A percentile compares a stretch with the other conserved stretches of the same genome.
These are phyloP conservation scores for Porphyra umbilicalis DNA, from an alignment of 31 red algal genomes.

Conservation along the genomic window DNA sequence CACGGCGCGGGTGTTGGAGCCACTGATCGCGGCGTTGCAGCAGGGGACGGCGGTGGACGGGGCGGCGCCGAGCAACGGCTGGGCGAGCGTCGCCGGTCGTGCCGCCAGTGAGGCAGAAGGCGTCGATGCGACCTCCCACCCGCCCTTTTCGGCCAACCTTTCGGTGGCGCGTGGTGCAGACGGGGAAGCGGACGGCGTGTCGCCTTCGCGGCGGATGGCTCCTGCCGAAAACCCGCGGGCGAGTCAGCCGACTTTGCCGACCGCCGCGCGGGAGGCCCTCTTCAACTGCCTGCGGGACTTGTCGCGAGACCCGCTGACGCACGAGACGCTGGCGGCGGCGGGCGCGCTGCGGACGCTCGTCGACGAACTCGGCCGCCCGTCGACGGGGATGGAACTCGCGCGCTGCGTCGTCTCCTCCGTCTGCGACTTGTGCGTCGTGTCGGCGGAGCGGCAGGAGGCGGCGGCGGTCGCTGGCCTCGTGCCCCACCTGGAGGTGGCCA, in stretches of 20 bases:
- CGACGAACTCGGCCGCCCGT: slow-evolving; percentile 19
- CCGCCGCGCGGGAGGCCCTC: slow-evolving; percentile 13
- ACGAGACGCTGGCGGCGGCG: slow-evolving; percentile 39
- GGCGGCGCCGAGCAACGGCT: background rate
- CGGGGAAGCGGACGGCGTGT: background rate
- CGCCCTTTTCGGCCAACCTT: background rate
- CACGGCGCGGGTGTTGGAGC: slow-evolving; percentile 28
- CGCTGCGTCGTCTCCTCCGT: slow-evolving; percentile 68
- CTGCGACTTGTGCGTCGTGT: slow-evolving; percentile 65
- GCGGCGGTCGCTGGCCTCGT: slow-evolving; percentile 54
- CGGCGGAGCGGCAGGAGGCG: slow-evolving; percentile 60
- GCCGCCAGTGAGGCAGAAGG: background rate
- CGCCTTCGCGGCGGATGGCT: too few species aligned
- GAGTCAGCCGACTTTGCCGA: background rate
- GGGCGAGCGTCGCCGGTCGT: background rate
- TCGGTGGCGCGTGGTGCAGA: background rate
- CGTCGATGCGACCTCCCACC: background rate
- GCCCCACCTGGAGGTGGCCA: slow-evolving; percentile 62
- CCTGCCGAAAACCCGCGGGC: background rate
- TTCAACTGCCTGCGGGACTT: slow-evolving; percentile 63
- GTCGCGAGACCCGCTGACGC: slow-evolving; percentile 75
- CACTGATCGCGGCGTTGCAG: slow-evolving; percentile 43
- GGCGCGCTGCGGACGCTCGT: slow-evolving; percentile 49
- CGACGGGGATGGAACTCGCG: slow-evolving; percentile 15
- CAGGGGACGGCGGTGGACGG: background rate